These are phyloP conservation scores for Debaryomyces tyrocola DNA, from an alignment of 805 yeast species.

Conservation along the genomic window DNA sequence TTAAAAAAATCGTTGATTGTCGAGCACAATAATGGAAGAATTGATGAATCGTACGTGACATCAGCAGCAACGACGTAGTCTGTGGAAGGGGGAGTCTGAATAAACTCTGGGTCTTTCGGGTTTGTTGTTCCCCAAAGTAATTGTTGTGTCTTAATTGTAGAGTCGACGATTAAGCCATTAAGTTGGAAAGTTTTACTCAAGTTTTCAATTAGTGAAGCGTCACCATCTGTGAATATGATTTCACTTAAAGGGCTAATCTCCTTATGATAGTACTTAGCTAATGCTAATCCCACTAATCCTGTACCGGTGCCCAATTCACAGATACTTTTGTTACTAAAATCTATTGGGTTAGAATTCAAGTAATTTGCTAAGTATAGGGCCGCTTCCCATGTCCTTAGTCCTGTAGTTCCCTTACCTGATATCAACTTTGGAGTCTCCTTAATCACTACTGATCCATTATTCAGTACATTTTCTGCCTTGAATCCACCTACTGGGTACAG, in stretches of 20 bases:
- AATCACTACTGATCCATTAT: constrained; percentile 31
- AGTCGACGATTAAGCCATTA: constrained; percentile 33
- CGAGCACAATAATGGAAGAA: constrained; percentile 54
- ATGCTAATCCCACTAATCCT: constrained; percentile 66
- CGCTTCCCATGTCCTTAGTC: constrained; percentile 93
- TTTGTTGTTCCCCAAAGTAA: constrained; percentile 58
- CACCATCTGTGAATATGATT: constrained; percentile 68
- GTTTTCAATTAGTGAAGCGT: constrained; percentile 50
- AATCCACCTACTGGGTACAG: constrained; percentile 31
- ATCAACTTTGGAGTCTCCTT: constrained; percentile 64
- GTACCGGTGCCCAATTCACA: constrained; percentile 90
- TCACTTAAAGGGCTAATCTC: constrained; percentile 14
- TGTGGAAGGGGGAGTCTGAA: constrained; percentile 32
- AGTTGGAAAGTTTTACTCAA: constrained; percentile 43
- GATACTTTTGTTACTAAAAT: constrained; percentile 30
- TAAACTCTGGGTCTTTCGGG: constrained; percentile 25
- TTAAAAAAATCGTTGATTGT: constrained; percentile 44
- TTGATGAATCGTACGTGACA: constrained; percentile 74
- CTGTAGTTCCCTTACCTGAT: constrained; percentile 82
- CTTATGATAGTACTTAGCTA: constrained; percentile 25
- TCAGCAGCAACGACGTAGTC: constrained; percentile 79
- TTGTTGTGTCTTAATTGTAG: constrained; percentile 25
- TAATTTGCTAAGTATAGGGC: constrained; percentile 64
- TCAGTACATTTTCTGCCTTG: constrained; percentile 9
- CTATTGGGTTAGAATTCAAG: constrained; percentile 23